Evolutionary conservation across 192 early-diverging fungal species (phyloP).

Genomic region (Backusella australiensis): DNA sequence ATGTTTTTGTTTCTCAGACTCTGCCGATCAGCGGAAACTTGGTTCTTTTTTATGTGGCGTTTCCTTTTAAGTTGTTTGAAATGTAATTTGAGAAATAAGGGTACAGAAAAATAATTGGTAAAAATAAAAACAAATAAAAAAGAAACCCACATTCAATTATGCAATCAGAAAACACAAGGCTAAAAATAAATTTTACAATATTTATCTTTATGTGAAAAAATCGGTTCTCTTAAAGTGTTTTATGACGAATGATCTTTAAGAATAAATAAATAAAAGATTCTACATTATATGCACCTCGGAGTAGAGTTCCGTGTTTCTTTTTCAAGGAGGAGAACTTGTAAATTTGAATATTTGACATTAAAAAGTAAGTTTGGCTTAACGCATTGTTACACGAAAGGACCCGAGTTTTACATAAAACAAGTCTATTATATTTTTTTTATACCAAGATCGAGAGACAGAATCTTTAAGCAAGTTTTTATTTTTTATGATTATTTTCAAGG

Average conservation of each 20-base stretch:
- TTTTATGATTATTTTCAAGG: background rate
- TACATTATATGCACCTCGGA: background rate
- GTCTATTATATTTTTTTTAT: constrained; percentile 5
- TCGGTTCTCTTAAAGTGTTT: background rate
- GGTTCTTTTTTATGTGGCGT: background rate
- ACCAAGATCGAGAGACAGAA: background rate
- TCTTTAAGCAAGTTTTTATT: background rate
- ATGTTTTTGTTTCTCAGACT: background rate
- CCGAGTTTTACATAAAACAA: background rate
- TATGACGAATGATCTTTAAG: background rate
- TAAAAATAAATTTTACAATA: background rate
- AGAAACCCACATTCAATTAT: background rate
- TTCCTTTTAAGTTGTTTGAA: background rate
- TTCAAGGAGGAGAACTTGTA: background rate
- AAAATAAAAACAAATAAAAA: background rate
- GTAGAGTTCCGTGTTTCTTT: background rate
- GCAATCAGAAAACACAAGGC: background rate
- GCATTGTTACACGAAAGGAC: background rate
- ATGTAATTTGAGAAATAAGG: constrained; percentile 5
- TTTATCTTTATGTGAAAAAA: no score
- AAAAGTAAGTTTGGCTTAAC: background rate
- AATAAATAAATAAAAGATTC: background rate
- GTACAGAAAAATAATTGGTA: background rate
- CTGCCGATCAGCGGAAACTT: constrained; percentile 1
- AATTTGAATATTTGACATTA: background rate